Evolutionary conservation across 2,329 filamentous ascomycete genomes (phyloP), one percentile per base, ranked within the genome.

Genomic region (Aspergillus nomiae): DNA sequence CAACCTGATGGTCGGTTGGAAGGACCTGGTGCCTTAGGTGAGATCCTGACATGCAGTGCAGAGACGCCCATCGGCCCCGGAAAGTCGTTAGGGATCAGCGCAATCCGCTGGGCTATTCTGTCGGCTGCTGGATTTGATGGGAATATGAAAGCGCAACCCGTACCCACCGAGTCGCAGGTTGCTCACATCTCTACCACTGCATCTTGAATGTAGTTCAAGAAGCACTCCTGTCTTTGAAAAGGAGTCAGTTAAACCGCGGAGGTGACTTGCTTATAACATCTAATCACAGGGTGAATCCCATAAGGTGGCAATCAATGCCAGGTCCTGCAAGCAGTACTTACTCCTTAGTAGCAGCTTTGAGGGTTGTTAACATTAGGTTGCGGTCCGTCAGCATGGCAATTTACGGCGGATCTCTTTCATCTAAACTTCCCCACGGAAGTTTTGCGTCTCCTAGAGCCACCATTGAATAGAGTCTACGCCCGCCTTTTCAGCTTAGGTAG

Each of bases 51-150:
- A 11, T 87, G 84, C 67, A 87, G 86, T 69, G 78, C 83, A 2
- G 82, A 85, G 71, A 83, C 81, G 57, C 74, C 78, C 30, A 64
- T 85, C 55, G 77, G 79, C 3, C 77, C 77, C 30, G 81, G 80
- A 34, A 79, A 79, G 61, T 82, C 80, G 62, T 69, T 89, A 57
- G 89, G 89, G 0, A 80, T 91, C 50, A 84, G 87, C 74, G 83
- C 86, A 62, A 74, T 92, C 11, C 78, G 88, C 59, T 90, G 86
- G 84, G 86, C 88, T 3, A 84, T 91, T 58, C 71, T 92, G 64
- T 82, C 83, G 65, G 89, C 89, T 46, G 85, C 85, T 61, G 87
- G 86, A 2, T 74, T 89, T 69, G 84, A 87, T 63, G 73, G 71
- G 34, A 76, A 69, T 58, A 70, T 78, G 36, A 70, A 74, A 57